These are phyloP conservation scores for Alloascoidea hylecoeti DNA, from an alignment of 805 yeast genomes.

Conservation along the genomic window DNA sequence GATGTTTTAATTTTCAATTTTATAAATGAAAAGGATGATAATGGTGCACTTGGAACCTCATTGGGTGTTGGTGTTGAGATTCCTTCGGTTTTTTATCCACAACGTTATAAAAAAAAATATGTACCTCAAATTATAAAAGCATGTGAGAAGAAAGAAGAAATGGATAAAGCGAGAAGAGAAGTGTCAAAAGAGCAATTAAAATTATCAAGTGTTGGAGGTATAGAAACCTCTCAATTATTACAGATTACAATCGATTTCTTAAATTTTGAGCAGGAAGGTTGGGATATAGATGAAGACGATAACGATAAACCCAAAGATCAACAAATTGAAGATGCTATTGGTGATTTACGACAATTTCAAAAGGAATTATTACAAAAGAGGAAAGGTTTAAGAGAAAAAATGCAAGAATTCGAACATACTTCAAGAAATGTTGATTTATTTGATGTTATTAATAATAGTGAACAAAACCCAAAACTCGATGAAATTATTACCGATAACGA, in stretches of 20 bases:
- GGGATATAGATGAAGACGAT: too few relatives aligned
- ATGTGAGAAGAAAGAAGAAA: not conserved
- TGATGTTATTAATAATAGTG: not conserved
- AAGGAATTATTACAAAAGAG: not conserved
- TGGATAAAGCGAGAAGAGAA: not conserved
- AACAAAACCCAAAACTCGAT: conserved; percentile 1
- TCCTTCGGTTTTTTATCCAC: not conserved
- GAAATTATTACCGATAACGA: too few relatives aligned
- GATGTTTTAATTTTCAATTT: not conserved
- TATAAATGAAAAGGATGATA: not conserved
- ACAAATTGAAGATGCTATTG: not conserved
- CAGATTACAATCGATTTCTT: not conserved
- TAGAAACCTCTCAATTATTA: not conserved
- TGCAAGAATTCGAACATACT: too few relatives aligned
- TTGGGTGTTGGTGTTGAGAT: not conserved
- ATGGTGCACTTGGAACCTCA: not conserved
- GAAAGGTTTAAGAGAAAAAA: not conserved
- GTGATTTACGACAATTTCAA: not conserved
- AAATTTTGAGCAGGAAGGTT: too few relatives aligned
- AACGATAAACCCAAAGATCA: not conserved
- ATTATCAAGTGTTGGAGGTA: not conserved
- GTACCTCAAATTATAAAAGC: not conserved
- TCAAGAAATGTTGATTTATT: not conserved
- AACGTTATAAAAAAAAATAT: not conserved
- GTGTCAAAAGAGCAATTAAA: not conserved